These are phyloP conservation scores for Phytopythium oedochilum DNA, from an alignment of 352 stramenopile genomes.

Conservation along the genomic window DNA sequence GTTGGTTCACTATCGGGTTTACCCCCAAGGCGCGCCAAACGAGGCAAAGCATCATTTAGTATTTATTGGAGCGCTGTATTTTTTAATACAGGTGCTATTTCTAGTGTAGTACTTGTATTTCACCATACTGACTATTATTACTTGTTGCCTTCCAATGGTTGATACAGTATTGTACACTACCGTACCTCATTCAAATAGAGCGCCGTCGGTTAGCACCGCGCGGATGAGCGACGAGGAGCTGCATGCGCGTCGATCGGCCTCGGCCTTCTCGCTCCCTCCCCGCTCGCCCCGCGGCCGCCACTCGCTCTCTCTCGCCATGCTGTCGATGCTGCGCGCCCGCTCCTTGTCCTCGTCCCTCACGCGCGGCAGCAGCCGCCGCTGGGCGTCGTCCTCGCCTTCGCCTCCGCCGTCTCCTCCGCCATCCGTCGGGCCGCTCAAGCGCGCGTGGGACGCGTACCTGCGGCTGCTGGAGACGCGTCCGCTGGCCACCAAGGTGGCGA, in stretches of 20 bases:
- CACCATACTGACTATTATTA: no score
- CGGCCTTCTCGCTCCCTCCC: neutral
- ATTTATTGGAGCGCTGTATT: no score
- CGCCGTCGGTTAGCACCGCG: neutral
- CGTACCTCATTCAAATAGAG: no score
- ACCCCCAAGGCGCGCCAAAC: no score
- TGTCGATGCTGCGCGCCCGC: conserved; percentile 20
- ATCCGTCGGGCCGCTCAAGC: conserved; percentile 16
- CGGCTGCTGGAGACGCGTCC: conserved; percentile 49
- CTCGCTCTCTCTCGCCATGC: conserved; percentile 10
- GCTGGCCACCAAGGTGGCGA: conserved; percentile 63
- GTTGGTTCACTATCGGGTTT: no score
- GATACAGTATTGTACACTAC: no score
- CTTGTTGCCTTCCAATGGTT: no score
- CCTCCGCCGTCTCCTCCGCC: neutral
- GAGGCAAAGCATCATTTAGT: no score
- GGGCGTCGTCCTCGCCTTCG: neutral
- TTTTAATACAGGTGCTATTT: no score
- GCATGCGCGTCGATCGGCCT: no score
- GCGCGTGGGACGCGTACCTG: conserved; percentile 50
- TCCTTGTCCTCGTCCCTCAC: neutral
- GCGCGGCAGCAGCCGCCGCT: neutral
- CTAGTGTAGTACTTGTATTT: no score
- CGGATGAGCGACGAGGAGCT: neutral
- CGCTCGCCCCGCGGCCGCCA: neutral